These are phyloP conservation scores for Circinella umbellata DNA, from an alignment of 371 early-diverging fungal species.

Conservation along the genomic window DNA sequence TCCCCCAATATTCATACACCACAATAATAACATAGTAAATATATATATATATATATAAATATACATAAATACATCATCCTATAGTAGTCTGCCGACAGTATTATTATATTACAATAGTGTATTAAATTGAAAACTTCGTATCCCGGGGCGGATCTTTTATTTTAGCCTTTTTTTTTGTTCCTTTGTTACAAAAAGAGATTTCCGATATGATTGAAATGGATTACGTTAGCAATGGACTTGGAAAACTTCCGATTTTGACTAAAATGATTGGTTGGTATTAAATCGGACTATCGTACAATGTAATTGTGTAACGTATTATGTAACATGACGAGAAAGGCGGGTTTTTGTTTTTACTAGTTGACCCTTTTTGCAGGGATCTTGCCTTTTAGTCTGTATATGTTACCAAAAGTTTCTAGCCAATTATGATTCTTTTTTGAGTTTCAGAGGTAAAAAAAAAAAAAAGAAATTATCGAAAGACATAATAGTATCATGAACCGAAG, in stretches of 20 bases:
- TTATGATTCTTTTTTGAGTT: not conserved
- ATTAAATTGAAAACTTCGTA: too few relatives aligned
- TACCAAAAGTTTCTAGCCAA: not conserved
- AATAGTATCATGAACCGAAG: too few relatives aligned
- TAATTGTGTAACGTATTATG: not conserved
- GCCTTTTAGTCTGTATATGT: not conserved
- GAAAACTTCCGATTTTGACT: not conserved
- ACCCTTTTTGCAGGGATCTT: slow-evolving; percentile 4
- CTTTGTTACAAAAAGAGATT: not conserved
- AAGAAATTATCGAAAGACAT: too few relatives aligned
- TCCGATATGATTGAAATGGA: not conserved
- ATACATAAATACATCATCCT: too few relatives aligned
- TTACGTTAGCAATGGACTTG: slow-evolving; percentile 7
- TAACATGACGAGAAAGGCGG: not conserved
- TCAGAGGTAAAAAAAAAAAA: not conserved
- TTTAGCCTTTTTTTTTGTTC: not conserved
- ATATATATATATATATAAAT: too few relatives aligned
- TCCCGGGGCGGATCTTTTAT: too few relatives aligned
- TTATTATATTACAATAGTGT: too few relatives aligned
- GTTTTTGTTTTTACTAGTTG: not conserved
- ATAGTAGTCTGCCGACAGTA: too few relatives aligned
- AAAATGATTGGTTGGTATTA: not conserved
- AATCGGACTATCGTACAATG: not conserved
- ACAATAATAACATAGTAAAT: too few relatives aligned
- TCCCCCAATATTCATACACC: too few relatives aligned